Percentiles rank a stretch among this genome's conserved stretches.
phyloP scores from a whole-genome alignment of 345 rosid genomes.

The Aquilaria yunnanensis region DNA sequence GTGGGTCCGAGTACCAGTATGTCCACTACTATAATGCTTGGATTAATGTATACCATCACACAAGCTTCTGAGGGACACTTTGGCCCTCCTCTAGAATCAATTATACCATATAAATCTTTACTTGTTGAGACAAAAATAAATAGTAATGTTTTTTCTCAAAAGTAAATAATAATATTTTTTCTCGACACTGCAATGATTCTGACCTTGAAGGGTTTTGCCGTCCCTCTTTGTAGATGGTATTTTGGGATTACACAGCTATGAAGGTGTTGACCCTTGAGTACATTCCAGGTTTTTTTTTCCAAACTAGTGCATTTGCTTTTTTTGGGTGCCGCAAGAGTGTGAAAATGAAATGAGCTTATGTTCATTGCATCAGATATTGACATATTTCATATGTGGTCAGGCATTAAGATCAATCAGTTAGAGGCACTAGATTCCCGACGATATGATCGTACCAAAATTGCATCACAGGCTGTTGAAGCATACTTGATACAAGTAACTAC shows the following conservation, averaged over 20 bases:
- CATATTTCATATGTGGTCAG: conserved; percentile 28
- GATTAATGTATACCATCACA: too few relatives aligned
- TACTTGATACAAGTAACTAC: conserved; percentile 84
- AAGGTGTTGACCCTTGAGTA: conserved; percentile 98
- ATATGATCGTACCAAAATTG: conserved; percentile 58
- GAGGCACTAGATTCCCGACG: conserved; percentile 57
- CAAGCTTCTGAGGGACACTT: too few relatives aligned
- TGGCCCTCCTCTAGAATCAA: too few relatives aligned
- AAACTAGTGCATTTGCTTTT: conserved; percentile 15
- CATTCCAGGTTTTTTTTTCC: conserved; percentile 67
- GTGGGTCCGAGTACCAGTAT: conserved; percentile 96
- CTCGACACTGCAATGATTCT: too few relatives aligned
- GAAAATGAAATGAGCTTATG: neutral
- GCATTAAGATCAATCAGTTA: conserved; percentile 66
- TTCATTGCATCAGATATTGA: neutral
- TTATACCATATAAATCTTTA: too few relatives aligned
- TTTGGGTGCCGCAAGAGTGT: neutral
- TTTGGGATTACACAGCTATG: conserved; percentile 86
- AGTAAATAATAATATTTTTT: too few relatives aligned
- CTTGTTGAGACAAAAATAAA: too few relatives aligned
- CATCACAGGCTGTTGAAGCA: conserved; percentile 86
- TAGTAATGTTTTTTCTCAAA: too few relatives aligned
- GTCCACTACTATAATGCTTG: conserved; percentile 25
- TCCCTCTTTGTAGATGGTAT: conserved; percentile 53
- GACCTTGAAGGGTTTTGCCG: neutral